Evolutionary conservation across 2,329 filamentous ascomycete species (phyloP).

Genomic region (Claviceps africana): DNA sequence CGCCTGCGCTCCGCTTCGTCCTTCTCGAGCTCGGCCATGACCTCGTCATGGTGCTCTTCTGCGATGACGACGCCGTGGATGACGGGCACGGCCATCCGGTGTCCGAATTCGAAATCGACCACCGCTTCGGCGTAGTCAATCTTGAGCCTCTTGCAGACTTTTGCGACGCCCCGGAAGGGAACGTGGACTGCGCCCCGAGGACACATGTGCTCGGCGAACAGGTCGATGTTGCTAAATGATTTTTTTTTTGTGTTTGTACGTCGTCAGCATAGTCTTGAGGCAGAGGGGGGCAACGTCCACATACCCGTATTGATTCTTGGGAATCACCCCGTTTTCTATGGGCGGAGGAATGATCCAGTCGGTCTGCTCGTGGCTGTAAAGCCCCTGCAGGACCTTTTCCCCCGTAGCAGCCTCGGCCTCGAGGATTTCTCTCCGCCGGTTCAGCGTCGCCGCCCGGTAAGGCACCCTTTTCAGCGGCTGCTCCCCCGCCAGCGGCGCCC

Average conservation of each 20-base stretch:
- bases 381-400: conserved; percentile 69
- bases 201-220: conserved; percentile 89
- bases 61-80: conserved; percentile 84
- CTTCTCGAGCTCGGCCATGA: conserved; percentile 66
- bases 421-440: conserved; percentile 76
- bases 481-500: conserved; percentile 56
- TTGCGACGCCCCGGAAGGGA: conserved; percentile 60
- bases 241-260: conserved; percentile 7
- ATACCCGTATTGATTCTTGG: conserved; percentile 77
- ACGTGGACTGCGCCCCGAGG: conserved; percentile 73
- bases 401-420: conserved; percentile 69
- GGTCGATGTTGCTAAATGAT: conserved; percentile 60
- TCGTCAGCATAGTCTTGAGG: conserved; percentile 6
- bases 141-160: conserved; percentile 68
- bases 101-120: conserved; percentile 90
- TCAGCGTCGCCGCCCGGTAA: conserved; percentile 78
- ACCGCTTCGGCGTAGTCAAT: conserved; percentile 92
- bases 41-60: conserved; percentile 56
- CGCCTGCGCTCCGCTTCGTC: conserved; percentile 61
- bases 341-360: conserved; percentile 90
- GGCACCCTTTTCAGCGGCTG: conserved; percentile 75
- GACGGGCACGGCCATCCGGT: conserved; percentile 84
- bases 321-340: conserved; percentile 72
- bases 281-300: not conserved
- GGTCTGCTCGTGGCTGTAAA: conserved; percentile 76